Evolutionary conservation across 345 rosid genomes (phyloP).

Genomic region (Citrus glauca): DNA sequence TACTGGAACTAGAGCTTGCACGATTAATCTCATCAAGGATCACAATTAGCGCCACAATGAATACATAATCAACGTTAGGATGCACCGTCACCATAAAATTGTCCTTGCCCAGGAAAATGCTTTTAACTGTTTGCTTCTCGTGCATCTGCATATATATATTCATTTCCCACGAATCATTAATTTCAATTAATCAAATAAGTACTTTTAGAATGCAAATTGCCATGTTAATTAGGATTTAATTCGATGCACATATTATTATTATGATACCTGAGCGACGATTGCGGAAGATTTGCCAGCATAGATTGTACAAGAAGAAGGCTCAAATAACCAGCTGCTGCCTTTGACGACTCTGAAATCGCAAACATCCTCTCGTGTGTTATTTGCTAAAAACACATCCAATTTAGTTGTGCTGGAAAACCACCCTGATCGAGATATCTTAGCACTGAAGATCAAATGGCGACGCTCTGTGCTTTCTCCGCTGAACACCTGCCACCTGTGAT

Average conservation of each 20-base stretch:
- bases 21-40: slow-evolving; percentile 12
- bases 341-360: slow-evolving; percentile 19
- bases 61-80: slow-evolving; percentile 13
- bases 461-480: slow-evolving; percentile 24
- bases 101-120: slow-evolving; percentile 9
- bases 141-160: slow-evolving; percentile 8
- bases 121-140: background rate
- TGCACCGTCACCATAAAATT: slow-evolving; percentile 13
- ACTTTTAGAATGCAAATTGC: no score
- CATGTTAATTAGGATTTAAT: no score
- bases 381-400: slow-evolving; percentile 17
- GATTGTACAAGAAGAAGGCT: slow-evolving; percentile 10
- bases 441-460: slow-evolving; percentile 15
- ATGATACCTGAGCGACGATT: slow-evolving; percentile 18
- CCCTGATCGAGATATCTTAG: slow-evolving; percentile 1
- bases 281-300: slow-evolving; percentile 14
- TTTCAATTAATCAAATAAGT: no score
- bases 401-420: background rate
- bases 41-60: slow-evolving; percentile 10
- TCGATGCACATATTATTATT: background rate
- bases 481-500: slow-evolving; percentile 17
- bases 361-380: slow-evolving; percentile 7
- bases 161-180: no score
- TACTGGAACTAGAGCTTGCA: background rate
- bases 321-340: slow-evolving; percentile 13